phyloP scores from a whole-genome alignment of 2,329 filamentous ascomycete genomes.

The Beauveria varroae region DNA sequence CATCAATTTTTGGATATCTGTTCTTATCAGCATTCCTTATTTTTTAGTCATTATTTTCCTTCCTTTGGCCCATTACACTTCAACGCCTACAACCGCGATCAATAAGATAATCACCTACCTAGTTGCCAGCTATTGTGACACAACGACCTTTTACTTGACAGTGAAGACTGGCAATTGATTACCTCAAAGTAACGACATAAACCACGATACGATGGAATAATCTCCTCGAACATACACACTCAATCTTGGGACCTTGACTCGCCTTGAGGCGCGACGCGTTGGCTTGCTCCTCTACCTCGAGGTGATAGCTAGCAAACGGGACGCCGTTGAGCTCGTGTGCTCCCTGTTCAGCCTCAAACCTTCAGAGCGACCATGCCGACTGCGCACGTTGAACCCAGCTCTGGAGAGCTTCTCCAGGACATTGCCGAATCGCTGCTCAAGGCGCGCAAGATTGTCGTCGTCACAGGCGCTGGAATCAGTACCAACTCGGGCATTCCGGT shows the following conservation, averaged over 20 bases:
- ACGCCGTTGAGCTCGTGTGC: background rate
- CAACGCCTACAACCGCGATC: background rate
- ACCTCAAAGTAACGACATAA: background rate
- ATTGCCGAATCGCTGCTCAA: conserved; percentile 58
- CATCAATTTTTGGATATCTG: background rate
- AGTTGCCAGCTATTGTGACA: background rate
- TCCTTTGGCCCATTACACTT: background rate
- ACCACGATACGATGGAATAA: background rate
- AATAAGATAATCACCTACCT: background rate
- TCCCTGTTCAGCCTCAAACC: background rate
- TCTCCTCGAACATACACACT: background rate
- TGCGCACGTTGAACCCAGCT: conserved; percentile 43
- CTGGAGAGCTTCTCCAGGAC: conserved; percentile 49
- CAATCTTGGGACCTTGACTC: background rate
- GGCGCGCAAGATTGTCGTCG: conserved; percentile 61
- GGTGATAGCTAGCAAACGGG: background rate
- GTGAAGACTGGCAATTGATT: background rate
- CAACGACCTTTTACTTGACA: background rate
- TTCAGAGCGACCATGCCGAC: conserved; percentile 45
- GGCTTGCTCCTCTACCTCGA: background rate
- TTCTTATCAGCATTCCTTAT: background rate
- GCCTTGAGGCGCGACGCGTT: background rate
- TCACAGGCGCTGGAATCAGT: conserved; percentile 67
- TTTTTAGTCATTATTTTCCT: background rate
- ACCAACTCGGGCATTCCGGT: conserved; percentile 72